Evolutionary conservation across 2,329 filamentous ascomycete genomes (phyloP), one percentile per base, ranked within the genome.

Genomic region (Botrytis deweyae): DNA sequence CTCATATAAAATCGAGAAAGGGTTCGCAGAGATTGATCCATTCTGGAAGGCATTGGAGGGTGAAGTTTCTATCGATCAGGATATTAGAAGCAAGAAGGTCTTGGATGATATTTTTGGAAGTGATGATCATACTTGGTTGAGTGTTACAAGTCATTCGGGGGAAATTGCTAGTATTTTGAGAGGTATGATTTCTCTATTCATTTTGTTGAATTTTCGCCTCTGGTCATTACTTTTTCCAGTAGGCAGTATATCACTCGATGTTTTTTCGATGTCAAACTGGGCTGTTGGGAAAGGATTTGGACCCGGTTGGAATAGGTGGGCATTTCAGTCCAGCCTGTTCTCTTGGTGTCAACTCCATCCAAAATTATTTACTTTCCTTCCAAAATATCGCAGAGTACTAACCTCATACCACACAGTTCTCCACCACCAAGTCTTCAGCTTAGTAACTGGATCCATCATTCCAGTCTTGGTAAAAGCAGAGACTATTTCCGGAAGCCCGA

Each of bases 361-460:
- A 20, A 9, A 7, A 3, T 25, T 18, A 29, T n/a, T 22, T n/a
- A n/a, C 29, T 20, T 38, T 33, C 36, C 4, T 33, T 12, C 4
- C 2, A 6, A 49, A 38, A 10, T 12, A n/a, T 29, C 12, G 10
- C 20, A 63, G 1, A n/a, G 52, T 40, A 18, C 59, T 64, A 14
- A 55, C 46, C 16, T 18, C 49, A 29, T 52, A 29, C 2, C 58
- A 36, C 1, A 10, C 55, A 63, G 89, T 89, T 0, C 81, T 92
- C 3, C 86, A 87, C 61, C 91, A 93, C 77, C 86, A 86, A 25
- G 76, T 82, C 4, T 93, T 93, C 79, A 81, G 83, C 3, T 83
- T 93, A 20, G 84, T 84, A 29, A 93, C 91, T 0, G 91, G 91
- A 14, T 87, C 89, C 73, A 87, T 91, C 12, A 90, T 93, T 42